A percentile compares a stretch with the other conserved stretches of the same genome.
phyloP scores from a whole-genome alignment of 805 yeast species.

The Metschnikowia rubicola region DNA sequence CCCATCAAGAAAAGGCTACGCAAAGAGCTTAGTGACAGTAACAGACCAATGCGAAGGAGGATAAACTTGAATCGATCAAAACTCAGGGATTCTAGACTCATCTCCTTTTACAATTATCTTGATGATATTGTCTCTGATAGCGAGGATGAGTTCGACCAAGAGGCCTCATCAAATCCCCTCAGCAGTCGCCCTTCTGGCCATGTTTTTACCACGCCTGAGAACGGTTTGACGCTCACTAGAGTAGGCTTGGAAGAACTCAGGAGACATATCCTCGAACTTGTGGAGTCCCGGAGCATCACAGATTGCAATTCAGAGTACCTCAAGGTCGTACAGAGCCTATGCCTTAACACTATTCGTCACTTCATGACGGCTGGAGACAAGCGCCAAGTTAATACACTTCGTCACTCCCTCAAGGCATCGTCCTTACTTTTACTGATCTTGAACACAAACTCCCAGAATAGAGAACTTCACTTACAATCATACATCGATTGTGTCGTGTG shows the following conservation, averaged over 20 bases:
- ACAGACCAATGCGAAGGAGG: not conserved
- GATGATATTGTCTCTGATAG: not conserved
- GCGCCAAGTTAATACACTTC: conserved; percentile 13
- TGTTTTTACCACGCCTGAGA: not conserved
- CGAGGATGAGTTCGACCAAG: not conserved
- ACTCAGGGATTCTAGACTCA: conserved; percentile 1
- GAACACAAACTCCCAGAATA: conserved; percentile 39
- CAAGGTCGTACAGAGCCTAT: conserved; percentile 23
- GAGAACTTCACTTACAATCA: conserved; percentile 44
- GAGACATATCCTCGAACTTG: not conserved
- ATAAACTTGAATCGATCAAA: not conserved
- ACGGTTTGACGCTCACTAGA: conserved; percentile 1
- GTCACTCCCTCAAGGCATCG: conserved; percentile 31
- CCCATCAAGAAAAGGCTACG: not conserved
- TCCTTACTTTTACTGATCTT: conserved; percentile 40
- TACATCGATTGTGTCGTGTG: conserved; percentile 40
- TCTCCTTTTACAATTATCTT: not conserved
- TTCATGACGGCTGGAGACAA: conserved; percentile 2
- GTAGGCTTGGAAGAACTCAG: conserved; percentile 5
- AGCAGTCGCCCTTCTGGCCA: not conserved
- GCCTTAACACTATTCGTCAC: conserved; percentile 25
- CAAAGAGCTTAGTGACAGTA: not conserved
- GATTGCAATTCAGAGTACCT: conserved; percentile 16
- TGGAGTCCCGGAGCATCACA: conserved; percentile 19
- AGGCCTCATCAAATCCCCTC: not conserved